Conservation (phyloP, 2,329 filamentous ascomycete genomes). For the Cladosporium sp. region DNA sequence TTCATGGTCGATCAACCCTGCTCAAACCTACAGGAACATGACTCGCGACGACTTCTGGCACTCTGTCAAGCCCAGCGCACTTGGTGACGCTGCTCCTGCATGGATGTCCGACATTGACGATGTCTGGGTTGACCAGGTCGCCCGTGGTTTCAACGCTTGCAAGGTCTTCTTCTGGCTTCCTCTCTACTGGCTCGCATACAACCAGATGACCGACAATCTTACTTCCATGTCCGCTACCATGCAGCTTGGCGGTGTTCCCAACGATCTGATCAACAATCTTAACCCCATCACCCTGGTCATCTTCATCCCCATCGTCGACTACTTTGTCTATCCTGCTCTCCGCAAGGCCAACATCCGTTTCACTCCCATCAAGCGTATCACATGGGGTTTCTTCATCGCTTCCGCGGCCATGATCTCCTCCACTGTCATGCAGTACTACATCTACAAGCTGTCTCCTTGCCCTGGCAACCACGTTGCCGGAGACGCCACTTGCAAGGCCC, state of each 20-base stretch:
- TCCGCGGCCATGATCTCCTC: conserved; percentile 56
- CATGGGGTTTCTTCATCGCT: conserved; percentile 55
- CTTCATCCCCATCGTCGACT: conserved; percentile 36
- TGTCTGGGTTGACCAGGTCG: conserved; percentile 75
- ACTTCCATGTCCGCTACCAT: conserved; percentile 47
- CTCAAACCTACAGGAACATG: conserved; percentile 60
- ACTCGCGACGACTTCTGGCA: conserved; percentile 48
- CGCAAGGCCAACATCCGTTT: conserved; percentile 45
- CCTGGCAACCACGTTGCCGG: not conserved
- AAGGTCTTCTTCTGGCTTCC: conserved; percentile 62
- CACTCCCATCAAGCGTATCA: conserved; percentile 55
- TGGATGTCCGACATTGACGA: conserved; percentile 82
- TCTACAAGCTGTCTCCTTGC: conserved; percentile 17
- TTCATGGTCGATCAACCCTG: conserved; percentile 31
- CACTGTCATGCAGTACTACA: conserved; percentile 52
- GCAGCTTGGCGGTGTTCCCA: conserved; percentile 44
- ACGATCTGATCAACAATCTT: conserved; percentile 47
- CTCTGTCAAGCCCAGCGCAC: conserved; percentile 30
- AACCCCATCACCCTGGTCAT: conserved; percentile 21
- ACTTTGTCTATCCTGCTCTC: conserved; percentile 48
- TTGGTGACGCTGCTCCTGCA: conserved; percentile 52
- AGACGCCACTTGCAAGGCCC: conserved; percentile 32
- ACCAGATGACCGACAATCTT: conserved; percentile 51
- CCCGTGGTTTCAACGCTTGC: conserved; percentile 66
- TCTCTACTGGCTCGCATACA: conserved; percentile 63